Conservation (phyloP, 1,284 basidiomycete genomes). For the Rhodotorula mucilaginosa region DNA sequence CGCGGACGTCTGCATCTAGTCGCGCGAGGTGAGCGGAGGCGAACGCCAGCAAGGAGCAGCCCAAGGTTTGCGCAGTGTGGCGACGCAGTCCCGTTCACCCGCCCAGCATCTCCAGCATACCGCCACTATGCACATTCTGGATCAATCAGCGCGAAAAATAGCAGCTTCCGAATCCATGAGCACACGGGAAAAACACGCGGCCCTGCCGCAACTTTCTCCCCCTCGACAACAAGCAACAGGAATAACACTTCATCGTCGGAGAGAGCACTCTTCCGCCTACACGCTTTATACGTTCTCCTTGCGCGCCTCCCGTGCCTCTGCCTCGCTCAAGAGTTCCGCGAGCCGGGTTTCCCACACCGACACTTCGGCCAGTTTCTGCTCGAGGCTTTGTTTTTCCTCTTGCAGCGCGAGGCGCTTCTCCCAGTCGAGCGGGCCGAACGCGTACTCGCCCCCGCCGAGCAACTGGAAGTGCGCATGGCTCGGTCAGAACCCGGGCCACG, state of each 20-base stretch:
- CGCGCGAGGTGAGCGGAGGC: too few species aligned
- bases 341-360: constrained; percentile 77
- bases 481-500: neutral
- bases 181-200: too few species aligned
- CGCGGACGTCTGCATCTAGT: too few species aligned
- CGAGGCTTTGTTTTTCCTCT: constrained; percentile 55
- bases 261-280: too few species aligned
- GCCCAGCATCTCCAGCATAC: too few species aligned
- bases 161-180: too few species aligned
- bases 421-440: constrained; percentile 80
- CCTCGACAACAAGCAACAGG: neutral
- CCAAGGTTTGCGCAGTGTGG: too few species aligned
- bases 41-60: too few species aligned
- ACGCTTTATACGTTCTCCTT: constrained; percentile 19
- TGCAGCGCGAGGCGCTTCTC: constrained; percentile 87
- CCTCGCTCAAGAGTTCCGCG: constrained; percentile 59
- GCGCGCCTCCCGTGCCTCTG: constrained; percentile 26
- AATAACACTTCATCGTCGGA: neutral
- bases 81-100: too few species aligned
- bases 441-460: constrained; percentile 57
- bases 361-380: constrained; percentile 54
- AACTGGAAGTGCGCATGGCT: constrained; percentile 36
- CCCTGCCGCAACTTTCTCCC: too few species aligned
- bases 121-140: too few species aligned
- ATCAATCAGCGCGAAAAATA: too few species aligned